A percentile compares a stretch with the other conserved stretches of the same genome.
phyloP scores from a whole-genome alignment of 192 early-diverging fungal species.

The Coemansia sp. region DNA sequence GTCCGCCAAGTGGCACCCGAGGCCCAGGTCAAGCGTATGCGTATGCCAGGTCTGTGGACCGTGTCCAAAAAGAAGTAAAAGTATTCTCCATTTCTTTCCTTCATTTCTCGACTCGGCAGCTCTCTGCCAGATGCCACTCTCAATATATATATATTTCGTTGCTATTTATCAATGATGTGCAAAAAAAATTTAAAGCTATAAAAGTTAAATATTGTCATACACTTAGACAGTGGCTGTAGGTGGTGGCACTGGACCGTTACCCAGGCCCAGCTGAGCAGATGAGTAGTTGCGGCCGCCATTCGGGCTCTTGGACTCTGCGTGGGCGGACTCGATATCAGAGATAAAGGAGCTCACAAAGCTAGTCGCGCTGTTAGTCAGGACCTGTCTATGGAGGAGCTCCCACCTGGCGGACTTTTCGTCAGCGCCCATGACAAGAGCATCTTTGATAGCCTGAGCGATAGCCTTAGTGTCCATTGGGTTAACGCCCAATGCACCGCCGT shows the following conservation, averaged over 20 bases:
- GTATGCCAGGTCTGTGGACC: slow-evolving; percentile 52
- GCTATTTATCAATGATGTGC: not conserved
- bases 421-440: slow-evolving; percentile 79
- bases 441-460: slow-evolving; percentile 87
- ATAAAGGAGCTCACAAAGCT: slow-evolving; percentile 69
- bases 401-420: slow-evolving; percentile 78
- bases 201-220: not conserved
- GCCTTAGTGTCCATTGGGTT: slow-evolving; percentile 97
- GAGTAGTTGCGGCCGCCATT: slow-evolving; percentile 5
- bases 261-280: slow-evolving; percentile 3
- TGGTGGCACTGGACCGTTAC: not conserved
- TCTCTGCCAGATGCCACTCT: not conserved
- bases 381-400: slow-evolving; percentile 71
- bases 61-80: slow-evolving; percentile 39
- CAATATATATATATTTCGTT: not conserved
- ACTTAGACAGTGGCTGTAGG: not conserved
- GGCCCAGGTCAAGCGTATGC: slow-evolving; percentile 53
- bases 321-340: slow-evolving; percentile 35
- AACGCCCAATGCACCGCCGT: slow-evolving; percentile 81
- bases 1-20: slow-evolving; percentile 68
- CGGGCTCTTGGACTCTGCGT: slow-evolving; percentile 20
- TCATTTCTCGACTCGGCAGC: not conserved
- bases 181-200: not conserved
- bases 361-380: slow-evolving; percentile 69
- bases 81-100: not conserved